Percentiles rank a stretch among this genome's conserved stretches.
Conservation (phyloP, 192 early-diverging fungal species). For the Linnemannia schmuckeri region DNA sequence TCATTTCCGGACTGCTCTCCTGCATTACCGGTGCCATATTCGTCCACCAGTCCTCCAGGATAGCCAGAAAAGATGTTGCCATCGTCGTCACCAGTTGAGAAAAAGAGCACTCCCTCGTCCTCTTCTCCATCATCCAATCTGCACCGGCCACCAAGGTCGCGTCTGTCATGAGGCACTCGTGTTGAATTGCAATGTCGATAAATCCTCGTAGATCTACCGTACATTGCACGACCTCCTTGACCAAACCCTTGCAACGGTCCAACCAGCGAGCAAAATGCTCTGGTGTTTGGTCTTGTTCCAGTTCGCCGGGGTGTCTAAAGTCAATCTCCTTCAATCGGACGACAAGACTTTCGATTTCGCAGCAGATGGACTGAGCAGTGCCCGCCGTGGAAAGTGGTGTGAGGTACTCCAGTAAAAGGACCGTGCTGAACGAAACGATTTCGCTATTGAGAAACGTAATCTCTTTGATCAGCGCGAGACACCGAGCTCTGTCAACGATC, state of each 20-base stretch:
- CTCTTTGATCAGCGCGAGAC: constrained; percentile 28
- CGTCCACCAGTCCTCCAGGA: constrained; percentile 51
- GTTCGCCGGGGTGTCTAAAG: background rate
- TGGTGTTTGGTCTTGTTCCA: background rate
- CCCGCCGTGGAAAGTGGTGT: constrained; percentile 17
- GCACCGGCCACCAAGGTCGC: constrained; percentile 22
- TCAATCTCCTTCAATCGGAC: constrained; percentile 22
- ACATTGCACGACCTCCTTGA: constrained; percentile 35
- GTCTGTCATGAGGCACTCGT: constrained; percentile 40
- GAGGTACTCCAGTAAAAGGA: constrained; percentile 23
- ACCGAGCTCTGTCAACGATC: background rate
- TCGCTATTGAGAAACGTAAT: constrained; percentile 32
- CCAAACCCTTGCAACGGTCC: constrained; percentile 11
- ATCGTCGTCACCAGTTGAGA: constrained; percentile 29
- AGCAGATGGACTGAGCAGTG: constrained; percentile 21
- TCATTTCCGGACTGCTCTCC: background rate
- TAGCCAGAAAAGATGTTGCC: constrained; percentile 33
- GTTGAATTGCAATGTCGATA: constrained; percentile 34
- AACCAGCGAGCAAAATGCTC: background rate
- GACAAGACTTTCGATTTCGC: constrained; percentile 28
- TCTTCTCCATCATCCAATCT: constrained; percentile 48
- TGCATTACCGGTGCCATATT: constrained; percentile 33
- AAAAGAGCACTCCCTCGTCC: constrained; percentile 41
- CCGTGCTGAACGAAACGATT: constrained; percentile 30
- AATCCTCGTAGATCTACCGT: constrained; percentile 32